phyloP scores from a whole-genome alignment of 2,329 filamentous ascomycete species.

The Cladosporium oxysporum region DNA sequence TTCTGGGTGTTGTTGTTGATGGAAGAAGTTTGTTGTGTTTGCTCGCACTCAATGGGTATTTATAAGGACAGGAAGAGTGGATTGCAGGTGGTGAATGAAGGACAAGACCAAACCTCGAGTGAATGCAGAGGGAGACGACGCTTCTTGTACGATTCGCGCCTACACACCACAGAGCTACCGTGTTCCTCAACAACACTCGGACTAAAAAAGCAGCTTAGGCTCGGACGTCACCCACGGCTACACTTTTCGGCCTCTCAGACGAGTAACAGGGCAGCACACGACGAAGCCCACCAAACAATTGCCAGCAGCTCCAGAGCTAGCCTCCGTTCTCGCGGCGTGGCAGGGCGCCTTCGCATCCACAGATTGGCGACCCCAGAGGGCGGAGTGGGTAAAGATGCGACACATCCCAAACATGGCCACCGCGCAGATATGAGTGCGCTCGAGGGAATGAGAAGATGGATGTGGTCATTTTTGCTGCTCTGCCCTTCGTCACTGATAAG shows the following conservation, averaged over 20 bases:
- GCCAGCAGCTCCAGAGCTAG: background rate
- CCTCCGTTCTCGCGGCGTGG: conserved; percentile 15
- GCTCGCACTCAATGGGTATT: conserved; percentile 1
- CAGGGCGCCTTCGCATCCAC: conserved; percentile 1
- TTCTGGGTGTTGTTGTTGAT: conserved; percentile 4
- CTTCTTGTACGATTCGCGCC: conserved; percentile 13
- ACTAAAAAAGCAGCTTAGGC: conserved; percentile 15
- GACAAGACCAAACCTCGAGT: background rate
- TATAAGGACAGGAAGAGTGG: conserved; percentile 2
- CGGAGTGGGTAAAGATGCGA: background rate
- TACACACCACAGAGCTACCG: conserved; percentile 6
- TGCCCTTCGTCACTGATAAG: conserved; percentile 16
- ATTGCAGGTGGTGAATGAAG: conserved; percentile 2
- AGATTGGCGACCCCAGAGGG: conserved; percentile 6
- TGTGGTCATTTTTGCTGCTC: conserved; percentile 17
- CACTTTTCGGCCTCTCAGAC: conserved; percentile 10
- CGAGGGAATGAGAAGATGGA: conserved; percentile 18
- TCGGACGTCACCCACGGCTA: conserved; percentile 19
- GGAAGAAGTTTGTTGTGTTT: background rate
- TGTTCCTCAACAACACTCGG: conserved; percentile 11
- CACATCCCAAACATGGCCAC: background rate
- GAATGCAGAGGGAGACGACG: background rate
- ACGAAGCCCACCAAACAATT: background rate
- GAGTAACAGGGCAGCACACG: background rate
- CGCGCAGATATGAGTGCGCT: conserved; percentile 15